Percentiles rank a stretch among this genome's conserved stretches.
Evolutionary conservation across 768 basidiomycete species (phyloP).

Genomic region (Pilatotrama ljubarskyi): DNA sequence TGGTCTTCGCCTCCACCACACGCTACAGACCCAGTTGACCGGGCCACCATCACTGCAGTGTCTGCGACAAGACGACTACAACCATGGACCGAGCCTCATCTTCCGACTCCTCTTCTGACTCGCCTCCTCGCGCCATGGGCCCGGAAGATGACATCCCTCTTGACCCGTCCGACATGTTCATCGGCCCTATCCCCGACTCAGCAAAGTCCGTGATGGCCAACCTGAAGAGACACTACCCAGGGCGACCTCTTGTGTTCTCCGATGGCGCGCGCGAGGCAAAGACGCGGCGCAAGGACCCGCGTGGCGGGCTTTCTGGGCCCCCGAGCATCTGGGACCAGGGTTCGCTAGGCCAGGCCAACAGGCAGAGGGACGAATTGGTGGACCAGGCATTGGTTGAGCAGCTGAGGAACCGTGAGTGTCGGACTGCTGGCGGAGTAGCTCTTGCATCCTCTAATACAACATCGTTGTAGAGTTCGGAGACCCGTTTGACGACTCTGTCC

Average conservation of each 20-base stretch:
- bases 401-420: constrained; percentile 22
- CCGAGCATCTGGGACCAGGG: constrained; percentile 1
- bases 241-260: background rate
- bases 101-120: constrained; percentile 26
- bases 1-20: too few species aligned
- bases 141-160: background rate
- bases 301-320: background rate
- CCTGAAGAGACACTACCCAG: constrained; percentile 14
- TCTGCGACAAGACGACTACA: background rate
- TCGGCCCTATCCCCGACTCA: background rate
- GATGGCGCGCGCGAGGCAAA: constrained; percentile 24
- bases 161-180: background rate
- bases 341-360: background rate
- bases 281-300: constrained; percentile 24
- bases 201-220: background rate
- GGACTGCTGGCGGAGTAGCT: background rate
- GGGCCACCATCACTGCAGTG: too few species aligned
- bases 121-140: constrained; percentile 1
- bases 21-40: too few species aligned
- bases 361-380: constrained; percentile 27
- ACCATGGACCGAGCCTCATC: constrained; percentile 26
- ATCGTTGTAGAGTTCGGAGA: constrained; percentile 31
- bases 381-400: constrained; percentile 25
- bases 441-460: background rate
- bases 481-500: constrained; percentile 30